phyloP scores from a whole-genome alignment of 2,329 filamentous ascomycete genomes.

The Rhexocercosporidium sp. region DNA sequence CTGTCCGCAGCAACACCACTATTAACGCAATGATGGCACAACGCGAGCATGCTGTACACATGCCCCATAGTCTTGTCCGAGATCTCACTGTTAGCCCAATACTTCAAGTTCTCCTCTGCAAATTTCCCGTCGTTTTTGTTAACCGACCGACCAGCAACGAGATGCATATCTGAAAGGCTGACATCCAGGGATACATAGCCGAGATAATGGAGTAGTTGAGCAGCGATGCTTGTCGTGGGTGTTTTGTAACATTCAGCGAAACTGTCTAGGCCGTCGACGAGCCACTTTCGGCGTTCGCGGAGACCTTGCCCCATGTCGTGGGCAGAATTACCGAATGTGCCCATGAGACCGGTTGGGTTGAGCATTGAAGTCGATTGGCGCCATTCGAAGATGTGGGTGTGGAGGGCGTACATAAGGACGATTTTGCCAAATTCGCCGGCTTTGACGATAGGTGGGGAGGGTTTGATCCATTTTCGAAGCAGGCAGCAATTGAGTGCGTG shows the following conservation, averaged over 20 bases:
- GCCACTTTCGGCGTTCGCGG: constrained; percentile 33
- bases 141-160: constrained; percentile 36
- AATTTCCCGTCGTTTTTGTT: constrained; percentile 36
- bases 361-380: constrained; percentile 38
- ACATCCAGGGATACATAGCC: constrained; percentile 38
- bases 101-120: constrained; percentile 38
- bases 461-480: constrained; percentile 38
- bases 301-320: constrained; percentile 37
- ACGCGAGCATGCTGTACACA: constrained; percentile 32
- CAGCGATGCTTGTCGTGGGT: constrained; percentile 19
- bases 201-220: constrained; percentile 33
- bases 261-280: constrained; percentile 36
- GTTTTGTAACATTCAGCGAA: constrained; percentile 36
- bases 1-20: constrained; percentile 26
- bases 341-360: constrained; percentile 39
- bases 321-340: constrained; percentile 33
- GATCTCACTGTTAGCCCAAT: constrained; percentile 39
- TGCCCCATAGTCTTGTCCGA: constrained; percentile 36
- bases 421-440: constrained; percentile 36
- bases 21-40: constrained; percentile 31
- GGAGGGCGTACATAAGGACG: constrained; percentile 38
- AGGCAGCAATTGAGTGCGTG: constrained; percentile 39
- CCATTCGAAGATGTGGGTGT: constrained; percentile 41
- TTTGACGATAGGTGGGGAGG: constrained; percentile 33
- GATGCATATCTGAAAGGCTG: constrained; percentile 38